Evolutionary conservation across 768 basidiomycete species (phyloP).

Genomic region (Amanita exitialis): DNA sequence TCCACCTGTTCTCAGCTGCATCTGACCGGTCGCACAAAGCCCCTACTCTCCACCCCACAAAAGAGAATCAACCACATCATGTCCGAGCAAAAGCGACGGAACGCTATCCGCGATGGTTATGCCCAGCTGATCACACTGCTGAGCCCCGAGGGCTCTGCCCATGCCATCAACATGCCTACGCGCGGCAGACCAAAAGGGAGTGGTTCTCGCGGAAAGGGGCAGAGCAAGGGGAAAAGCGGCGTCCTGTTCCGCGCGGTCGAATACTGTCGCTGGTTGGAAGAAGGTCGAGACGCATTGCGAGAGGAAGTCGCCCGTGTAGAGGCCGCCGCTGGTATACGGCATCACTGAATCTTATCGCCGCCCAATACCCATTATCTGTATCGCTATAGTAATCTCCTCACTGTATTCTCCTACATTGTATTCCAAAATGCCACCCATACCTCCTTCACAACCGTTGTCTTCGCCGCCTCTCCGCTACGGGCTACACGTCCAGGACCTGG

Average conservation of each 20-base stretch:
- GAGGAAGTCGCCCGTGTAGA: slow-evolving; percentile 64
- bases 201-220: slow-evolving; percentile 52
- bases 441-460: neutral
- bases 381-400: neutral
- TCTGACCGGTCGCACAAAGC: slow-evolving; percentile 34
- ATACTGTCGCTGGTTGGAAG: slow-evolving; percentile 80
- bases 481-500: neutral
- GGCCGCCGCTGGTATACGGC: slow-evolving; percentile 45
- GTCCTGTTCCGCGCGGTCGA: slow-evolving; percentile 82
- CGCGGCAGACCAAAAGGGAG: slow-evolving; percentile 77
- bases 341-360: neutral
- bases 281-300: slow-evolving; percentile 61
- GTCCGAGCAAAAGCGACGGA: slow-evolving; percentile 89
- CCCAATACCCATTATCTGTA: neutral
- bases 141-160: slow-evolving; percentile 62
- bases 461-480: neutral
- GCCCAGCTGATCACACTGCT: slow-evolving; percentile 76
- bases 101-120: slow-evolving; percentile 86
- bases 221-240: slow-evolving; percentile 82
- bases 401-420: neutral
- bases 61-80: slow-evolving; percentile 90
- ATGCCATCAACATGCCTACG: slow-evolving; percentile 64
- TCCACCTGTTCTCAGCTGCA: slow-evolving; percentile 10
- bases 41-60: slow-evolving; percentile 73
- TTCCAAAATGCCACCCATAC: neutral